These are phyloP conservation scores for Rutstroemia sp. DNA, from an alignment of 2,329 filamentous ascomycete genomes.

Conservation along the genomic window DNA sequence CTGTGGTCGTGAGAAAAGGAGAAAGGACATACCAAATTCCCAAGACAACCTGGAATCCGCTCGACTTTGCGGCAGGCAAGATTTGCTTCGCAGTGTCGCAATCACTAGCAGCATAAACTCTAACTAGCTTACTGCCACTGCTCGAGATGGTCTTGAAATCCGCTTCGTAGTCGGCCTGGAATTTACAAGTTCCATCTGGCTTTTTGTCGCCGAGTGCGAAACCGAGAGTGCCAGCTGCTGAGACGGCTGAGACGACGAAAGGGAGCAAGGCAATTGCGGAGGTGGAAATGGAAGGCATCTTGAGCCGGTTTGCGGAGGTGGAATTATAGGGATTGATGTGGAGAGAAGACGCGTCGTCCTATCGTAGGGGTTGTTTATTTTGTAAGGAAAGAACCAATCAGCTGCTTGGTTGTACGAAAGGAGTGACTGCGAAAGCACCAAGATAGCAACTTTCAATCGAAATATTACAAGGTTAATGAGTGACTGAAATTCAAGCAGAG, in stretches of 20 bases:
- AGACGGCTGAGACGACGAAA: slow-evolving; percentile 18
- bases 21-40: slow-evolving; percentile 53
- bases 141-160: slow-evolving; percentile 54
- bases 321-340: background rate
- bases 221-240: slow-evolving; percentile 48
- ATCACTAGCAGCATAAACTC: slow-evolving; percentile 60
- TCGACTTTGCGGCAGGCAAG: slow-evolving; percentile 56
- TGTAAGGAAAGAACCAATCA: background rate
- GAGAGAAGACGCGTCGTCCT: background rate
- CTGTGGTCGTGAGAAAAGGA: background rate
- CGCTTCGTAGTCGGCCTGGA: slow-evolving; percentile 50
- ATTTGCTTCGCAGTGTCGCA: slow-evolving; percentile 57
- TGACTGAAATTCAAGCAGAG: background rate
- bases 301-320: background rate
- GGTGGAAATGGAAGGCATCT: too few species aligned
- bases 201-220: slow-evolving; percentile 62
- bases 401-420: background rate
- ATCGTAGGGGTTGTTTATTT: background rate
- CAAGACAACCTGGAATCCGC: slow-evolving; percentile 60
- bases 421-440: background rate
- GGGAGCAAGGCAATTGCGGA: too few species aligned
- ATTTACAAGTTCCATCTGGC: slow-evolving; percentile 54
- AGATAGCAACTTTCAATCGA: background rate
- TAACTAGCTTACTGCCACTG: slow-evolving; percentile 46
- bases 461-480: background rate